Evolutionary conservation across 192 early-diverging fungal species (phyloP), one percentile per base, ranked within the genome.

Genomic region (Coemansia asiatica): DNA sequence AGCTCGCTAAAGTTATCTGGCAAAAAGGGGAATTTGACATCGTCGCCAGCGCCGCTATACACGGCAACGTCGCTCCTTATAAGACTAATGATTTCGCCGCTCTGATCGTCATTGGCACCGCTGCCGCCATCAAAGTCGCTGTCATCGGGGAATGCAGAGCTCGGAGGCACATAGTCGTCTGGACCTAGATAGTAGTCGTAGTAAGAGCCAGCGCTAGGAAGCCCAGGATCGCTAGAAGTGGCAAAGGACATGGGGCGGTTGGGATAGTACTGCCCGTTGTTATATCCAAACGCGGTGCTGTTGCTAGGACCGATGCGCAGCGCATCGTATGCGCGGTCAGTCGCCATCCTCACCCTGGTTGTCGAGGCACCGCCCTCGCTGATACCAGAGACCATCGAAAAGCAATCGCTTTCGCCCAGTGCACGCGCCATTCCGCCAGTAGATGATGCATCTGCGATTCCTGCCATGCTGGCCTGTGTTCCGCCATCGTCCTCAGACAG

Each of bases 351-450:
- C 61, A 80, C 66, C 0, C 77, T 64, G 6, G 77, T 66, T 1
- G 77, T 80, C 18, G 77, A 80, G 9, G 72, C 72, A 6, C 69
- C 77, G 31, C 71, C 76, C 12, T 80, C 77, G 56, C 77, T 80
- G 38, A 74, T 29, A 1, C 68, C 77, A 7, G 77, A 74, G 15
- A 80, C 54, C 53, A 74, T 60, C 6, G 71, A 74, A n/a, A 71
- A n/a, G 6, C 58, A 60, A 56, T 78, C 76, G 57, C 46, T 51
- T 21, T 76, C 74, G 22, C 7, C 35, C 16, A 57, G 4, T 25
- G 36, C 46, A 15, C 19, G 26, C 53, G 44, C 36, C 18, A 21
- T 26, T 13, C 21, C 57, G 28, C 44, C 51, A 22, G 44, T 27
- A 47, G 51, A 6, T 2, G 51, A 13, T 6, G 16, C 23, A 0